Base-by-base conservation (phyloP, 352 stramenopile species). In the Globisporangium middletonii region DNA sequence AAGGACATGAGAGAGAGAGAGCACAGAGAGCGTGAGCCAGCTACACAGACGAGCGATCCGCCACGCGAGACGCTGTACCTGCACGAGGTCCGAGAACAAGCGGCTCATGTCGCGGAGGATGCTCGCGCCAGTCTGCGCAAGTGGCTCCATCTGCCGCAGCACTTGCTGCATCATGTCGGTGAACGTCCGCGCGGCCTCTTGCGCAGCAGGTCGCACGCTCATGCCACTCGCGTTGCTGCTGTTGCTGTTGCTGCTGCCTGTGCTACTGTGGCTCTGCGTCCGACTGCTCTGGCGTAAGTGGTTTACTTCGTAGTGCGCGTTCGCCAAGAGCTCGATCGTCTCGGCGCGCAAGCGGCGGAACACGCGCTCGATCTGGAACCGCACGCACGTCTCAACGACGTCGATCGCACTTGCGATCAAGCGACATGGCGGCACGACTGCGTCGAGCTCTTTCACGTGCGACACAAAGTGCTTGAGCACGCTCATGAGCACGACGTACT, bases 401-500 rank as follows among this genome's bases (percentile, higher is more conserved):
- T 86, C 67, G 12, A 73, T 75, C 16, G 79, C 79, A 26, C 62
- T 67, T 44, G 60, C 59, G n/a, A 68, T 67, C 12, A 89, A 50
- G 16, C 70, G 62, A 28, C 71, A 84, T 18, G 80, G 74, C n/a
- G 80, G 83, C 19, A 89, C 73, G 19, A 80, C 70, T 23, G 53
- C 65, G 43, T 88, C 72, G 23, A 89, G 65, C 37, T 73, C 60
- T 42, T 80, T 77, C 47, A 89, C 78, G 59, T 83, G 65, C 4
- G 75, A 63, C 11, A 92, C 65, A 66, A 92, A 91, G 44, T 80
- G 60, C 58, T 91, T 89, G 50, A 94, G 72, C 53, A 91, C 79
- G 52, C 72, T 80, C 85, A 94, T 92, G 48, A 94, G 73, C 37
- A 88, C 74, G 59, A 87, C 79, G 46, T 92, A 94, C 44, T 88